Conservation (phyloP, 169 alveolate genomes). For the Plasmodium falciparum region DNA sequence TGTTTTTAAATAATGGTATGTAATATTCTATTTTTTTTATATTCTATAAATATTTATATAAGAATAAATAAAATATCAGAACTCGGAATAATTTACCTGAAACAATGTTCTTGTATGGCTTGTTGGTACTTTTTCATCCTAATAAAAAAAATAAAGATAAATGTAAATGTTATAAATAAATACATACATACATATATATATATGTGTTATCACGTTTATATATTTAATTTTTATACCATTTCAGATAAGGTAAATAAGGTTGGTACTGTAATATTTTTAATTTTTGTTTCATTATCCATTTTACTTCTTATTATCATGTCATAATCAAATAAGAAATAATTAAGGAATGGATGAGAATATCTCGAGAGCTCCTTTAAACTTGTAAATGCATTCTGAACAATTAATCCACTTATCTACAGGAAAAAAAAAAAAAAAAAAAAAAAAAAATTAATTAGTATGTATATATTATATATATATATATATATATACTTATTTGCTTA, state of each 20-base stretch:
- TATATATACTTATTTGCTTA: neutral
- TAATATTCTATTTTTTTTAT: too few relatives aligned
- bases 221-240: slow-evolving; percentile 2
- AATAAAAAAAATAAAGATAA: slow-evolving; percentile 13
- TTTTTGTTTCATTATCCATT: slow-evolving; percentile 54
- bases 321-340: slow-evolving; percentile 19
- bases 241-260: slow-evolving; percentile 29
- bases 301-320: slow-evolving; percentile 41
- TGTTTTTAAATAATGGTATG: too few relatives aligned
- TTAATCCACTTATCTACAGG: slow-evolving; percentile 34
- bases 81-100: slow-evolving; percentile 21
- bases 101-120: slow-evolving; percentile 1
- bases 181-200: neutral
- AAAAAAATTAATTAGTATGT: neutral
- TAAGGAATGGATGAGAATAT: slow-evolving; percentile 7
- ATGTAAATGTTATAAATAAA: neutral
- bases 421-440: neutral
- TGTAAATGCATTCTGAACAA: slow-evolving; percentile 46
- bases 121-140: slow-evolving; percentile 45
- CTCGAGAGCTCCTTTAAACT: slow-evolving; percentile 30
- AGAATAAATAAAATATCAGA: neutral
- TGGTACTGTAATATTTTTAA: slow-evolving; percentile 22
- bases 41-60: too few relatives aligned
- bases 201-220: neutral
- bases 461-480: slow-evolving; percentile 12